phyloP scores from a whole-genome alignment of 371 early-diverging fungal genomes.

The Pancytospora epiphaga region DNA sequence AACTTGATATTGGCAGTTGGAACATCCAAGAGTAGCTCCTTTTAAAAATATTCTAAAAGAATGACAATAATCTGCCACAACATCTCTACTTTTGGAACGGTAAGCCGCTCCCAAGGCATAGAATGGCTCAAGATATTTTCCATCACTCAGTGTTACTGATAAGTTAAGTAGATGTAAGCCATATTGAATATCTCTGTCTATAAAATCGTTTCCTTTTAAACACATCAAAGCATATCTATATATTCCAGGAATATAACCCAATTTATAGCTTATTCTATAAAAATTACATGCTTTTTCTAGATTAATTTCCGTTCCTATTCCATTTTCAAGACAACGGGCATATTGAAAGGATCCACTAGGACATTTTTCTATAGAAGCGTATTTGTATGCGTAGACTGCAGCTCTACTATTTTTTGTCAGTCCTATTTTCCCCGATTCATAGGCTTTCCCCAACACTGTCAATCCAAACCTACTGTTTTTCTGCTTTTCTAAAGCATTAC shows the following conservation, averaged over 20 bases:
- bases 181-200: slow-evolving; percentile 41
- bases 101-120: slow-evolving; percentile 57
- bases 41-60: slow-evolving; percentile 50
- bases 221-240: slow-evolving; percentile 57
- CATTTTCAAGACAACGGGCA: slow-evolving; percentile 58
- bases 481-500: too few species aligned
- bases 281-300: slow-evolving; percentile 47
- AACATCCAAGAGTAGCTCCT: slow-evolving; percentile 56
- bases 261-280: slow-evolving; percentile 58
- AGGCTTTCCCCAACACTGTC: background rate
- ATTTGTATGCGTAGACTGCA: slow-evolving; percentile 51
- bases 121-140: slow-evolving; percentile 51
- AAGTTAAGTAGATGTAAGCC: slow-evolving; percentile 57
- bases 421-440: slow-evolving; percentile 39
- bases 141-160: slow-evolving; percentile 43
- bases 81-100: slow-evolving; percentile 11
- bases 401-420: slow-evolving; percentile 27
- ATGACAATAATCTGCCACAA: slow-evolving; percentile 51
- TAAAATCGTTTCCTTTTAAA: slow-evolving; percentile 44
- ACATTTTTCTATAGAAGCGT: slow-evolving; percentile 41
- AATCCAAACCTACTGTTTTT: too few species aligned
- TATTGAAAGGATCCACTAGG: slow-evolving; percentile 51
- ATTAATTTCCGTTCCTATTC: slow-evolving; percentile 41
- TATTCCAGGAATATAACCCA: slow-evolving; percentile 52
- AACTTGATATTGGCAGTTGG: slow-evolving; percentile 50